Evolutionary conservation across 2,329 filamentous ascomycete species (phyloP).

Genomic region (Neurospora sp.): DNA sequence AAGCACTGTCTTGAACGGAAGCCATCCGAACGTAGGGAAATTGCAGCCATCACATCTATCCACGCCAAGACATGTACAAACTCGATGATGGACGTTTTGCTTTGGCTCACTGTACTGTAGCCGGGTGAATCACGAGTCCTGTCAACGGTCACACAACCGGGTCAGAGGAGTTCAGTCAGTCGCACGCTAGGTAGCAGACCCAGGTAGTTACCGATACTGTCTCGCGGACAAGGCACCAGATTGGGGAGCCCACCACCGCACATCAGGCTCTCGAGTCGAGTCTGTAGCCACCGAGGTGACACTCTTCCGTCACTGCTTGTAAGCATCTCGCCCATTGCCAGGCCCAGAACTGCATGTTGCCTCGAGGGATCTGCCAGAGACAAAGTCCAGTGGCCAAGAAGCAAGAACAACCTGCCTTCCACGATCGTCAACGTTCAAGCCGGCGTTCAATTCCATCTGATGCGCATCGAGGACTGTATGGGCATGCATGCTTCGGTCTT

Average conservation of each 20-base stretch:
- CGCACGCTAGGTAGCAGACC: not conserved
- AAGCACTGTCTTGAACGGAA: not conserved
- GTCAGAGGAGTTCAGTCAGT: not conserved
- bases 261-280: not conserved
- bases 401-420: not conserved
- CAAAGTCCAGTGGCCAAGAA: not conserved
- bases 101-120: not conserved
- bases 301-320: not conserved
- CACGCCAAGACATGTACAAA: not conserved
- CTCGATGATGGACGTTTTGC: not conserved
- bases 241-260: slow-evolving; percentile 3
- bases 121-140: slow-evolving; percentile 1
- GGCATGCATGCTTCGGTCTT: not conserved
- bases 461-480: not conserved
- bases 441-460: not conserved
- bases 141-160: not conserved
- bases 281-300: not conserved
- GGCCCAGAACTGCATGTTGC: not conserved
- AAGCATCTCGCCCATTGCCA: not conserved
- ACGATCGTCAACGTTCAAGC: not conserved
- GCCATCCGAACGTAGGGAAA: not conserved
- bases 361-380: not conserved
- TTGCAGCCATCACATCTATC: not conserved
- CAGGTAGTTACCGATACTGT: slow-evolving; percentile 5
- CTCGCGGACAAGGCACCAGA: slow-evolving; percentile 7